A percentile compares a stretch with the other conserved stretches of the same genome.
phyloP scores from a whole-genome alignment of 495 filamentous ascomycete species.

The Friedmanniomyces simplex region DNA sequence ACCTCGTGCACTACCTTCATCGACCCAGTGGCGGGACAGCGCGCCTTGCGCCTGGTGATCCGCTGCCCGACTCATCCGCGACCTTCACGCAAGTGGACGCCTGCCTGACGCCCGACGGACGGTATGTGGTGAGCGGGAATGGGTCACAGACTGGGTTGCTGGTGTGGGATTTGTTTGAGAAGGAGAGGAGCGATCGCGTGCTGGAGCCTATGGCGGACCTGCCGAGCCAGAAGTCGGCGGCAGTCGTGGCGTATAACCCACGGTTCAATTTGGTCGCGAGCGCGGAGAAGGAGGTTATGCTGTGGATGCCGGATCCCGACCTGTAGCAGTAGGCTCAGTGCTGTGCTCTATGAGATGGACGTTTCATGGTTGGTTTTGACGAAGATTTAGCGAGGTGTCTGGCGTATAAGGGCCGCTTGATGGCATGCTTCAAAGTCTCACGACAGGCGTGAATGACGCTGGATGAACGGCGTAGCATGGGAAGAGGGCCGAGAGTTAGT shows the following conservation, averaged over 20 bases:
- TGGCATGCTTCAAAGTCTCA: too few species aligned
- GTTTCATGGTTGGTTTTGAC: too few species aligned
- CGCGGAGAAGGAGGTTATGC: conserved; percentile 75
- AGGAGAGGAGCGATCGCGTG: conserved; percentile 35
- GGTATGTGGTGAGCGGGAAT: conserved; percentile 70
- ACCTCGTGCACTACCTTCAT: conserved; percentile 45
- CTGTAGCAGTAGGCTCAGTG: not conserved
- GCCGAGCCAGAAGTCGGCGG: conserved; percentile 54
- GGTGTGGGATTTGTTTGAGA: conserved; percentile 66
- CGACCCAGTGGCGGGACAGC: conserved; percentile 36
- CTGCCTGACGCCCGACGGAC: conserved; percentile 78
- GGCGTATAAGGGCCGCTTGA: too few species aligned
- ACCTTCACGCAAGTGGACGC: conserved; percentile 57
- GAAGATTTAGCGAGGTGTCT: too few species aligned
- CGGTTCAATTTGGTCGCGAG: conserved; percentile 80
- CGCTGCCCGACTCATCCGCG: conserved; percentile 24
- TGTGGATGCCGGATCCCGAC: conserved; percentile 80
- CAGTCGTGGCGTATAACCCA: conserved; percentile 78
- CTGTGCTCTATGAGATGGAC: too few species aligned
- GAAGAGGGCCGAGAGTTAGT: too few species aligned
- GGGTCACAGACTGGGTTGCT: conserved; percentile 49
- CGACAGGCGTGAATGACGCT: too few species aligned
- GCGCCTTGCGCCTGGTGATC: conserved; percentile 41
- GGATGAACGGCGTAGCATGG: too few species aligned
- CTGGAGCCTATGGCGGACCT: conserved; percentile 56